These are phyloP conservation scores for Delphinella strobiligena DNA, from an alignment of 2,329 filamentous ascomycete species.

Conservation along the genomic window DNA sequence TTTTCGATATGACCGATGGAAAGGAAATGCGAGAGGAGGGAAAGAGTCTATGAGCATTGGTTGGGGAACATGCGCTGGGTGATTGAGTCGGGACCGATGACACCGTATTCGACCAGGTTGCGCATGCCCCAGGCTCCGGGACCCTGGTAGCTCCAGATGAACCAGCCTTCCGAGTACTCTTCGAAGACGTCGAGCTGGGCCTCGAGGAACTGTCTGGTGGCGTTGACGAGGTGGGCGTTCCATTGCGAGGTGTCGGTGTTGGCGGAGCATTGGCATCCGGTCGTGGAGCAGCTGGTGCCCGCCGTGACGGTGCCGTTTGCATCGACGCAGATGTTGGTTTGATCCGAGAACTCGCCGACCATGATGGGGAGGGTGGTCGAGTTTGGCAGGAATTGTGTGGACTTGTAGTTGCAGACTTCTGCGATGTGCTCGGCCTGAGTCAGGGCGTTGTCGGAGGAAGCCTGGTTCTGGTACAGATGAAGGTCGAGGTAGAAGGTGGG, in stretches of 20 bases:
- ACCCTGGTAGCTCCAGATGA: slow-evolving; percentile 41
- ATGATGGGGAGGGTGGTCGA: slow-evolving; percentile 28
- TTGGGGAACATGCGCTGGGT: slow-evolving; percentile 17
- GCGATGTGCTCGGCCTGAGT: slow-evolving; percentile 28
- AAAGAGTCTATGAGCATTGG: slow-evolving; percentile 10
- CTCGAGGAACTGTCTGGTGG: slow-evolving; percentile 41
- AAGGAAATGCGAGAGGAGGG: no score
- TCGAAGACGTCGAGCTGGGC: slow-evolving; percentile 44
- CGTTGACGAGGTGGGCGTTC: slow-evolving; percentile 29
- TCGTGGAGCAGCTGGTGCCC: slow-evolving; percentile 19
- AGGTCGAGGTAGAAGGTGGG: slow-evolving; percentile 51
- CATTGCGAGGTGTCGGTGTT: slow-evolving; percentile 36
- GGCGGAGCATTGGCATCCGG: slow-evolving; percentile 27
- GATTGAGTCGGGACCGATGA: slow-evolving; percentile 25
- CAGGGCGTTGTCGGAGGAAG: slow-evolving; percentile 21
- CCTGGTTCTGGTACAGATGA: slow-evolving; percentile 40
- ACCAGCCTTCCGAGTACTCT: slow-evolving; percentile 37
- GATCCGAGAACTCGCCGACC: slow-evolving; percentile 49
- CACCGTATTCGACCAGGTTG: slow-evolving; percentile 25
- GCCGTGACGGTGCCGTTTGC: slow-evolving; percentile 38
- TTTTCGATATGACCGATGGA: no score
- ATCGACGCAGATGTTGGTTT: slow-evolving; percentile 39
- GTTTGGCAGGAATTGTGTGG: slow-evolving; percentile 35
- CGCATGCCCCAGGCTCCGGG: slow-evolving; percentile 32
- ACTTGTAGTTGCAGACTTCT: slow-evolving; percentile 48